Conservation (phyloP, 1,284 basidiomycete genomes). For the Mycocalia duriaeana region DNA sequence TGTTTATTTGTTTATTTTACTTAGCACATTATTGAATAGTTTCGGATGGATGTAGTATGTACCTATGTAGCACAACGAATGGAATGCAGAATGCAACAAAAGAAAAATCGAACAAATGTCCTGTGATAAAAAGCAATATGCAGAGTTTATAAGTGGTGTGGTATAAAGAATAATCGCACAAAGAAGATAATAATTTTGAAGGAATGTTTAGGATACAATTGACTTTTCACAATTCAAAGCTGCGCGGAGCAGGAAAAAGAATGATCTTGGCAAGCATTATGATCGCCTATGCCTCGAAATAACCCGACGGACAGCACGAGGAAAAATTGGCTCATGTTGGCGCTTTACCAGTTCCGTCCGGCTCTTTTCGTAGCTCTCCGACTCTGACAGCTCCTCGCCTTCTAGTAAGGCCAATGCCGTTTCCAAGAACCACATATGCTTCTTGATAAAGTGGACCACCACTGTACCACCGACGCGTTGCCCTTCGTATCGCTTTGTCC, state of each 20-base stretch:
- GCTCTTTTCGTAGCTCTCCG: constrained; percentile 30
- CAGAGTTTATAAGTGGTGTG: too few relatives aligned
- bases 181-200: not conserved
- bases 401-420: constrained; percentile 86
- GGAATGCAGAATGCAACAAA: not conserved
- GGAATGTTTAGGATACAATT: too few relatives aligned
- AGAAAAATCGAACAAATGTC: not conserved
- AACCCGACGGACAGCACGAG: constrained; percentile 1
- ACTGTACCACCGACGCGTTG: constrained; percentile 86
- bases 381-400: constrained; percentile 51
- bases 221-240: not conserved
- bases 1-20: constrained; percentile 1
- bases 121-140: too few relatives aligned
- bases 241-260: not conserved
- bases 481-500: constrained; percentile 59
- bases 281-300: not conserved
- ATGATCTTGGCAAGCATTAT: not conserved
- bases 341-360: too few relatives aligned
- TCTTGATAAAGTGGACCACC: constrained; percentile 96
- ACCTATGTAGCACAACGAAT: too few relatives aligned
- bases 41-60: not conserved
- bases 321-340: constrained; percentile 13
- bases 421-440: constrained; percentile 94
- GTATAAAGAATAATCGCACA: too few relatives aligned
- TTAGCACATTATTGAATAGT: not conserved